Base-by-base conservation (phyloP, 306 rosid genomes). In the Psophocarpus tetragonolobus region DNA sequence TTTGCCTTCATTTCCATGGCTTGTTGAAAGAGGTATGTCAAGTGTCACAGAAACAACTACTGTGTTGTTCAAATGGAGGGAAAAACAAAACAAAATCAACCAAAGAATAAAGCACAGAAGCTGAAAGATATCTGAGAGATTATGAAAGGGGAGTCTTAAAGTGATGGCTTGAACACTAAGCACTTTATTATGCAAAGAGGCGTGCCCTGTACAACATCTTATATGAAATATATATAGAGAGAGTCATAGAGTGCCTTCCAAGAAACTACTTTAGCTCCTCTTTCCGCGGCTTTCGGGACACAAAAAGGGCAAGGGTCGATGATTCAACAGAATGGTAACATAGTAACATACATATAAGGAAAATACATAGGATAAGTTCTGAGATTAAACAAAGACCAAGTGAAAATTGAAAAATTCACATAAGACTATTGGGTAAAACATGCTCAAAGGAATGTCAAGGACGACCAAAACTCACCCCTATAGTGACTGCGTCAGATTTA, bases 181-280 rank as follows among this genome's bases (percentile, higher is more conserved):
- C 76, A 64, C 74, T 65, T 82, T 63, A 73, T 80, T 57, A 79
- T 76, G 70, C 30, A 72, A 72, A 60, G 76, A 78, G 44, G 83
- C 85, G 66, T 74, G 77, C 73, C 36, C 74, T 87, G 68, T 56
- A 73, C 51, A 68, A 61, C 6, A 41, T 42, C 33, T 30, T 42
- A n/a, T 33, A 6, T 32, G 38, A 48, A 48, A 42, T 76, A 9
- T 72, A 18, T 68, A 12, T 79, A 77, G 51, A 6, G 47, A 7
- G 18, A 45, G 18, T 74, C 81, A 30, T 72, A 35, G 89, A 87
- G 97, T 88, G 92, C 83, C 91, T 93, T 93, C 89, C 94, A 87
- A 89, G 97, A 89, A 93, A 88, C 89, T 39, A 72, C 91, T 87
- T 89, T 51, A 4, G 1, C 21, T 80, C 75, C 41, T 81, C 74